phyloP scores from a whole-genome alignment of 1,139 yeast genomes.

The Sugiyamaella xylanicola region DNA sequence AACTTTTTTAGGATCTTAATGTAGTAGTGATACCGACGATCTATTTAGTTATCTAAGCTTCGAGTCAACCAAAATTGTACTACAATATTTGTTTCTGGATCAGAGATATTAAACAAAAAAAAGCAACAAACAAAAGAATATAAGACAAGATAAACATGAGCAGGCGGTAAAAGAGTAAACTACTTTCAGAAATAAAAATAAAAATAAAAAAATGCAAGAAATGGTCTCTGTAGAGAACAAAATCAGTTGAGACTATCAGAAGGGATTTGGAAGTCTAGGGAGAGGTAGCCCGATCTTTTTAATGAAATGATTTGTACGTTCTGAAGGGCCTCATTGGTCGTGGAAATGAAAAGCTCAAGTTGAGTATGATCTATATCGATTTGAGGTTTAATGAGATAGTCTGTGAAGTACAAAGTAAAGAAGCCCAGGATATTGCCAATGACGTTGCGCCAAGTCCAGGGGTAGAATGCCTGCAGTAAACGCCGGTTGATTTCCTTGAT shows the following conservation, averaged over 20 bases:
- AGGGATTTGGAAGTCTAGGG: constrained; percentile 35
- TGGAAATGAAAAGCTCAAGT: constrained; percentile 52
- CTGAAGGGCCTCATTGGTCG: constrained; percentile 46
- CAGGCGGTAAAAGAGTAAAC: no score
- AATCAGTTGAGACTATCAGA: no score
- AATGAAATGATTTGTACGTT: constrained; percentile 56
- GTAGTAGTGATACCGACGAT: neutral
- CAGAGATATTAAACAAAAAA: no score
- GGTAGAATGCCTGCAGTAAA: constrained; percentile 49
- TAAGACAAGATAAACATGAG: no score
- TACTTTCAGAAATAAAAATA: no score
- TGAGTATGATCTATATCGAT: constrained; percentile 42
- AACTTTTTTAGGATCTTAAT: neutral
- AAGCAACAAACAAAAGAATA: no score
- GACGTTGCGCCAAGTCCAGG: constrained; percentile 44
- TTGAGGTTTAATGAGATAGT: constrained; percentile 38
- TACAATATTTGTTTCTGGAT: no score
- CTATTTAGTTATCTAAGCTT: no score
- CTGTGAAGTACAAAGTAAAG: constrained; percentile 47
- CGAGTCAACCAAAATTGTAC: no score
- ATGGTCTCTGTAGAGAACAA: no score
- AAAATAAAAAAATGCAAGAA: no score
- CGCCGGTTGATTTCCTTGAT: constrained; percentile 50
- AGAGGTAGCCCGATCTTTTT: constrained; percentile 59
- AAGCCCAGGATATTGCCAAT: constrained; percentile 51